Base-by-base conservation (phyloP, 2,329 filamentous ascomycete genomes). In the Juglanconis sp. region DNA sequence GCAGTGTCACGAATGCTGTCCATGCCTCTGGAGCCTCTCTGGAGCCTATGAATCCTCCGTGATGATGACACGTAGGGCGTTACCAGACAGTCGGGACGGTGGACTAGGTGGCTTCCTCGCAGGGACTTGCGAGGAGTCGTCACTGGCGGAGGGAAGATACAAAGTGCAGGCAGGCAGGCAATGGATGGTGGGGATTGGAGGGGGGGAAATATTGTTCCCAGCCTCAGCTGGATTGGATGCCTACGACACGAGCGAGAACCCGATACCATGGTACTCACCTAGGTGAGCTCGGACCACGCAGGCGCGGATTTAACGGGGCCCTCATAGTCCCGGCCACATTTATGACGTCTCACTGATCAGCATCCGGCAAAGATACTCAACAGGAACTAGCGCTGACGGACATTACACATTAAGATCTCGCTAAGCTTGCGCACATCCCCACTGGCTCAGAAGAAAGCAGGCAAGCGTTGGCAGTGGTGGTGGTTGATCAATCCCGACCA, bases 401-500 rank as follows among this genome's bases (percentile, higher is more conserved):
- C 36, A 44, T n/a, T 4, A 42, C 36, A 15, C 4, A 10, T 8
- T 15, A 8, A 8, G 38, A 42, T 42, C 38, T 42, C 38, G 38
- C 38, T 42, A 42, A 42, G 38, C 38, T 42, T 42, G 38, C 38
- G 10, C 10, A 42, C 9, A 10, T 42, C 38, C 10, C 38, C 11
- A 24, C 17, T 24, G 17, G 17, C 2, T 24, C 17, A 42, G 38
- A 42, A 4, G n/a, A 38, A 42, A 42, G 38, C 11, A 42, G 38
- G 4, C 10, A 11, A 15, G 38, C 9, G 38, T 24, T 42, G 38
- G 5, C 38, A 8, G n/a, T 42, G 44, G 49, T 34, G 31, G 36
- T 42, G 17, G 36, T 13, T 30, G 51, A 53, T 24, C 35, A 55
- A 32, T 30, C 24, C 51, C 52, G 55, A 60, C 50, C 57, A 55